These are phyloP conservation scores for Chaetomiaceae sp. DNA, from an alignment of 2,329 filamentous ascomycete species.

Conservation along the genomic window DNA sequence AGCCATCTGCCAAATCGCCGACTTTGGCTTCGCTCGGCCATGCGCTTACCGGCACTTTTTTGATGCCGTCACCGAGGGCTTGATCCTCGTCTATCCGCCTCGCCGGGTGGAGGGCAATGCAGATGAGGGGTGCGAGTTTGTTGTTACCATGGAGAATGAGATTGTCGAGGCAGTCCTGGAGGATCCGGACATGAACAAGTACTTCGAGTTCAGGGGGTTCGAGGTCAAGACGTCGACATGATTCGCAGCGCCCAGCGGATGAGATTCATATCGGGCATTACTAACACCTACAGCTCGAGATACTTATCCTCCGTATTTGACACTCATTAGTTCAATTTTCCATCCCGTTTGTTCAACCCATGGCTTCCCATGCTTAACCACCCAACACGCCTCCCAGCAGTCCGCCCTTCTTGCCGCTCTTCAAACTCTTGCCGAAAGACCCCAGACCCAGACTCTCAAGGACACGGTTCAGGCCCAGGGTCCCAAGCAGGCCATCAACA, in stretches of 20 bases:
- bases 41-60: conserved; percentile 30
- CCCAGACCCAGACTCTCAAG: conserved; percentile 68
- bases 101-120: conserved; percentile 16
- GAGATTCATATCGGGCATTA: background rate
- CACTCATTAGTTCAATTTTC: background rate
- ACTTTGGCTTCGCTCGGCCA: conserved; percentile 38
- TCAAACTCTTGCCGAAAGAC: conserved; percentile 38
- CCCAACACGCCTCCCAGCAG: conserved; percentile 27
- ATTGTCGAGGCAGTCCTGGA: conserved; percentile 31
- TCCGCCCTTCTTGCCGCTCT: conserved; percentile 32
- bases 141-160: conserved; percentile 34
- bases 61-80: conserved; percentile 16
- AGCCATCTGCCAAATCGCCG: conserved; percentile 23
- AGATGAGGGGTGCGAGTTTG: conserved; percentile 36
- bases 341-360: background rate
- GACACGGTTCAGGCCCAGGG: conserved; percentile 70
- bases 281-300: background rate
- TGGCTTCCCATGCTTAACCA: conserved; percentile 13
- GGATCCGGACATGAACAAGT: conserved; percentile 32
- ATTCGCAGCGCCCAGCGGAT: too few species aligned
- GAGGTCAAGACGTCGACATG: background rate
- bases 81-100: conserved; percentile 33
- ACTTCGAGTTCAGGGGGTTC: conserved; percentile 35
- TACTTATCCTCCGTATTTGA: background rate
- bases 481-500: conserved; percentile 73